Evolutionary conservation across 805 yeast genomes (phyloP), one percentile per base, ranked within the genome.

Genomic region (Candida gorgasii): DNA sequence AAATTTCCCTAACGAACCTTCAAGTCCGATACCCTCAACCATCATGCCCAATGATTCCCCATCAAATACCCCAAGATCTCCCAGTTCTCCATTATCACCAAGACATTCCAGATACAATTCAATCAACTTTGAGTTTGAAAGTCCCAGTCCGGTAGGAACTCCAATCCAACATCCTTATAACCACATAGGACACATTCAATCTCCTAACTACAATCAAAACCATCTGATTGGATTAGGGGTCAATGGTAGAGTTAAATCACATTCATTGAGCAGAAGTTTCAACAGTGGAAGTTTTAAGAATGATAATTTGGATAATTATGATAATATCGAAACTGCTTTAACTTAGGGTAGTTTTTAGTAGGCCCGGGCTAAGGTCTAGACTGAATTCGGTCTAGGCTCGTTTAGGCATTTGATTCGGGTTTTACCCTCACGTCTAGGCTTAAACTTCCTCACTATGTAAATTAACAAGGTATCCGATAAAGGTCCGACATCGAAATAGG

Each of bases 1-100:
- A 14, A 40, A 36, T 15, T 44, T 49, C 14, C 50, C 52, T n/a
- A 44, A 43, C n/a, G 37, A 43, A 30, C 31, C 44, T 12, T 27
- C 41, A 23, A 35, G 40, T 15, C 26, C 44, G 6, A n/a, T 22
- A 13, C 42, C 37, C 4, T 37, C 33, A 8, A 16, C 40, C 5
- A 14, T 19, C 3, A 14, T 34, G 37, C 31, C 39, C 24, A 36
- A 26, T 26, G 23, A 24, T 16, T 24, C 39, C 12, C 32, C 39
- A 17, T 16, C 23, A 6, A 36, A 24, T 26, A 7, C 22, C 3
- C 39, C 39, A 13, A 36, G 31, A 16, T 27, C 40, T 5, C 40
- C 40, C 8, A 8, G 27, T 37, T 27, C 40, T 3, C 40, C 40
- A 15, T 7, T 37, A 5, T 26, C 30, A 16, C 31, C 39, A 24